phyloP scores from a whole-genome alignment of 257 asterid genomes.

The Leonotis leonurus region DNA sequence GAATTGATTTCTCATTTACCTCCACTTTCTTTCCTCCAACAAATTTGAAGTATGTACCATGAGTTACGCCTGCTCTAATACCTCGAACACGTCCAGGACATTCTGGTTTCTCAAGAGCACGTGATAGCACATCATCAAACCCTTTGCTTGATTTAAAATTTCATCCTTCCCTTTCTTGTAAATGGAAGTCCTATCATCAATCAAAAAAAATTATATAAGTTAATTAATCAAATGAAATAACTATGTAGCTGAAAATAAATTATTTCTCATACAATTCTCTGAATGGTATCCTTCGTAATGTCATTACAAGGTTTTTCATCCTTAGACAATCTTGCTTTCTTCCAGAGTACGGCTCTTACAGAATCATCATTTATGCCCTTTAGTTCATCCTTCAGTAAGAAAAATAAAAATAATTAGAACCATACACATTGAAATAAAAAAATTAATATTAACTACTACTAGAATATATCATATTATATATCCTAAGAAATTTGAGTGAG shows the following conservation, averaged over 20 bases:
- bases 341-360: slow-evolving; percentile 10
- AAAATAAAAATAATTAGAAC: too few species aligned
- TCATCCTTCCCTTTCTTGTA: background rate
- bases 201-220: background rate
- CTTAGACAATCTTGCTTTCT: background rate
- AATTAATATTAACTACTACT: too few species aligned
- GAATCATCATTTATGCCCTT: background rate
- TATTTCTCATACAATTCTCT: background rate
- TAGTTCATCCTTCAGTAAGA: background rate
- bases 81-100: background rate
- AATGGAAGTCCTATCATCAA: background rate
- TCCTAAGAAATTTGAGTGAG: too few species aligned
- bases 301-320: background rate
- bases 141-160: background rate
- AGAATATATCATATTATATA: too few species aligned
- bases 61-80: background rate
- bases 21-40: background rate
- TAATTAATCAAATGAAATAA: background rate
- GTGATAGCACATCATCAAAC: background rate
- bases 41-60: background rate
- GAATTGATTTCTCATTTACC: background rate
- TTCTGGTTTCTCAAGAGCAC: background rate
- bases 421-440: too few species aligned
- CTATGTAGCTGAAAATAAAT: too few species aligned
- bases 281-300: background rate